Conservation (phyloP, 2,329 filamentous ascomycete species). For the Epichloe hybrida region DNA sequence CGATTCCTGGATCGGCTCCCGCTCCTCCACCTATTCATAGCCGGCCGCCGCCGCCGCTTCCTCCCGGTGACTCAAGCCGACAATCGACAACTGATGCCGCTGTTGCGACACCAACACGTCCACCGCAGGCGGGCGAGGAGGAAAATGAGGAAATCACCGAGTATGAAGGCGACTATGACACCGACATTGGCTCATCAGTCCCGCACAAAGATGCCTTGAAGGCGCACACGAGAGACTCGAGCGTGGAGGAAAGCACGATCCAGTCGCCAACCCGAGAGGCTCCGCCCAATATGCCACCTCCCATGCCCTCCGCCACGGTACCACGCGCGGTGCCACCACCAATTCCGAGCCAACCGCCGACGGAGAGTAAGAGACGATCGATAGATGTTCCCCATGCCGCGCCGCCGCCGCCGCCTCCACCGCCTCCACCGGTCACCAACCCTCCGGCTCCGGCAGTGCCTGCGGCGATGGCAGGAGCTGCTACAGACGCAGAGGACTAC, state of each 20-base stretch:
- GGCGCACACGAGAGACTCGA: slow-evolving; percentile 63
- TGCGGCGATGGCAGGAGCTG: neutral
- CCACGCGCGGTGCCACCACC: slow-evolving; percentile 52
- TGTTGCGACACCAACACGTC: slow-evolving; percentile 27
- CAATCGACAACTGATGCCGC: slow-evolving; percentile 45
- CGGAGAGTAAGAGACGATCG: slow-evolving; percentile 45
- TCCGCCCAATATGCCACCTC: slow-evolving; percentile 37
- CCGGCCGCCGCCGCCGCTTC: slow-evolving; percentile 48
- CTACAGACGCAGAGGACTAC: slow-evolving; percentile 50
- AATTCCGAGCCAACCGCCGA: slow-evolving; percentile 45
- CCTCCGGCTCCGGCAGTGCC: slow-evolving; percentile 9
- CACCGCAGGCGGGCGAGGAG: slow-evolving; percentile 39
- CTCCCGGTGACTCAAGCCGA: slow-evolving; percentile 33
- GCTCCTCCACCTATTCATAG: slow-evolving; percentile 34
- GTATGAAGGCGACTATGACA: slow-evolving; percentile 96
- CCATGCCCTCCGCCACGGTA: slow-evolving; percentile 37
- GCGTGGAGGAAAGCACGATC: slow-evolving; percentile 56
- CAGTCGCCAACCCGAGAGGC: slow-evolving; percentile 37
- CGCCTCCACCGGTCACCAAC: slow-evolving; percentile 8
- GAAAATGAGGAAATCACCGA: slow-evolving; percentile 74
- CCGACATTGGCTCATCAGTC: slow-evolving; percentile 88
- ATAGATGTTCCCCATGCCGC: slow-evolving; percentile 57
- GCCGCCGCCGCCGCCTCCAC: slow-evolving; percentile 49
- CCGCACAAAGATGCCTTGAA: slow-evolving; percentile 89
- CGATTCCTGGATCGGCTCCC: slow-evolving; percentile 44